Evolutionary conservation across 805 yeast species (phyloP).

Genomic region (Candida multigemmis): DNA sequence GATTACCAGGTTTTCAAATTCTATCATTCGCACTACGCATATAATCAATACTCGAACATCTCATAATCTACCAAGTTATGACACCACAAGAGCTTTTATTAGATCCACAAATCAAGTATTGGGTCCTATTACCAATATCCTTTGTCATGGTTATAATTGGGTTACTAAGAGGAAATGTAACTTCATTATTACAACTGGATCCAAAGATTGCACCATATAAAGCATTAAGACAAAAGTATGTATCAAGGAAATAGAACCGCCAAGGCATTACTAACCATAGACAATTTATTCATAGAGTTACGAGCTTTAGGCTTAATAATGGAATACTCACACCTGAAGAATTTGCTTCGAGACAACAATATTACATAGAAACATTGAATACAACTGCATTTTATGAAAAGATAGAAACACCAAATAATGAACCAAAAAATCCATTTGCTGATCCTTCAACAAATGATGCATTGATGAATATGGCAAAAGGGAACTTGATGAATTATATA

Average conservation of each 20-base stretch:
- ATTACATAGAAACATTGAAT: slow-evolving; percentile 38
- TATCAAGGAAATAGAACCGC: slow-evolving; percentile 2
- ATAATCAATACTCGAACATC: not conserved
- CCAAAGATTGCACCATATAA: slow-evolving; percentile 46
- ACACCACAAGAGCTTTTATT: slow-evolving; percentile 30
- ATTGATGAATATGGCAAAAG: slow-evolving; percentile 68
- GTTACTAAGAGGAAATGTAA: slow-evolving; percentile 59
- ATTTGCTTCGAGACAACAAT: slow-evolving; percentile 44
- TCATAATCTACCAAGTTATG: slow-evolving; percentile 3
- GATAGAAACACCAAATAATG: slow-evolving; percentile 24
- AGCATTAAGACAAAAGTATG: slow-evolving; percentile 29
- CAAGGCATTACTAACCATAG: slow-evolving; percentile 7
- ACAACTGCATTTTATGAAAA: slow-evolving; percentile 50
- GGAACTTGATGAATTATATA: slow-evolving; percentile 71
- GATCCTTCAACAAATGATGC: slow-evolving; percentile 69
- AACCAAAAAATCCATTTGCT: slow-evolving; percentile 50
- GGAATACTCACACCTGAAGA: slow-evolving; percentile 41
- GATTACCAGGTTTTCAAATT: not conserved
- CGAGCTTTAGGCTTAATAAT: slow-evolving; percentile 46
- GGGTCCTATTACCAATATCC: slow-evolving; percentile 90
- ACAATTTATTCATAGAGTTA: slow-evolving; percentile 53
- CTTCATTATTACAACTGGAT: slow-evolving; percentile 49
- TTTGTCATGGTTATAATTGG: slow-evolving; percentile 87
- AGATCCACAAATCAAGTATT: slow-evolving; percentile 75
- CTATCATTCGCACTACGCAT: too few relatives aligned